These are phyloP conservation scores for Globisporangium camurandrum DNA, from an alignment of 352 stramenopile species.

Conservation along the genomic window DNA sequence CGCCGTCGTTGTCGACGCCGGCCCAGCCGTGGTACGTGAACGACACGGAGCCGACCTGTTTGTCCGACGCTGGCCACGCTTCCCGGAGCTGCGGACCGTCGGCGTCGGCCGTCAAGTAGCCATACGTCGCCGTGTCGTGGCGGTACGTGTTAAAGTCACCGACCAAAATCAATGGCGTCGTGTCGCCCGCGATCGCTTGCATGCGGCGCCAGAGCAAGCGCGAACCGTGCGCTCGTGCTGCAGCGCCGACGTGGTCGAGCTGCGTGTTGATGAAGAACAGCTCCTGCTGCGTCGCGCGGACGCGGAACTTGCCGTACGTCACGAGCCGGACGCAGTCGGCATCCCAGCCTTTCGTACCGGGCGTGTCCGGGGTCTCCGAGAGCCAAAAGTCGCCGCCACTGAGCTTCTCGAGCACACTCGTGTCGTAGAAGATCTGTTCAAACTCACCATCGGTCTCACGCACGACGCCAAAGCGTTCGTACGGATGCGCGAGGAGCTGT, in stretches of 20 bases:
- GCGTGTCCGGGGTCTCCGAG: slow-evolving; percentile 53
- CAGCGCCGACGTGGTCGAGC: slow-evolving; percentile 52
- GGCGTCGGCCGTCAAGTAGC: slow-evolving; percentile 63
- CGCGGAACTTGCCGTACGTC: slow-evolving; percentile 65
- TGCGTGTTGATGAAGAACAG: slow-evolving; percentile 79
- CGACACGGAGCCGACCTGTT: slow-evolving; percentile 67
- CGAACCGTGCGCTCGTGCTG: slow-evolving; percentile 45
- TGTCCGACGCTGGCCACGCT: slow-evolving; percentile 59
- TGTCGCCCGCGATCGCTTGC: slow-evolving; percentile 34
- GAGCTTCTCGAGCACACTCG: slow-evolving; percentile 38
- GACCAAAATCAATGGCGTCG: slow-evolving; percentile 61
- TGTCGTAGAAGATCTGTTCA: slow-evolving; percentile 80
- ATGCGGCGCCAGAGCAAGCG: slow-evolving; percentile 61
- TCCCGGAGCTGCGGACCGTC: slow-evolving; percentile 57
- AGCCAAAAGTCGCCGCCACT: slow-evolving; percentile 70
- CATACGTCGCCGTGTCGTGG: slow-evolving; percentile 71
- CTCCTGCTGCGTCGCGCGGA: slow-evolving; percentile 50
- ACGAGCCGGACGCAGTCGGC: slow-evolving; percentile 61
- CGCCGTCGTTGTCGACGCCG: slow-evolving; percentile 75
- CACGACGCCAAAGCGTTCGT: slow-evolving; percentile 68
- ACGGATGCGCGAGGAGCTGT: slow-evolving; percentile 41
- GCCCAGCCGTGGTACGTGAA: slow-evolving; percentile 86
- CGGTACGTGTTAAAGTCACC: slow-evolving; percentile 86
- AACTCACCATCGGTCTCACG: slow-evolving; percentile 67
- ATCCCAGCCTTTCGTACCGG: slow-evolving; percentile 53